These are phyloP conservation scores for Zasmidium citrigriseum DNA, from an alignment of 2,329 filamentous ascomycete species.

Conservation along the genomic window DNA sequence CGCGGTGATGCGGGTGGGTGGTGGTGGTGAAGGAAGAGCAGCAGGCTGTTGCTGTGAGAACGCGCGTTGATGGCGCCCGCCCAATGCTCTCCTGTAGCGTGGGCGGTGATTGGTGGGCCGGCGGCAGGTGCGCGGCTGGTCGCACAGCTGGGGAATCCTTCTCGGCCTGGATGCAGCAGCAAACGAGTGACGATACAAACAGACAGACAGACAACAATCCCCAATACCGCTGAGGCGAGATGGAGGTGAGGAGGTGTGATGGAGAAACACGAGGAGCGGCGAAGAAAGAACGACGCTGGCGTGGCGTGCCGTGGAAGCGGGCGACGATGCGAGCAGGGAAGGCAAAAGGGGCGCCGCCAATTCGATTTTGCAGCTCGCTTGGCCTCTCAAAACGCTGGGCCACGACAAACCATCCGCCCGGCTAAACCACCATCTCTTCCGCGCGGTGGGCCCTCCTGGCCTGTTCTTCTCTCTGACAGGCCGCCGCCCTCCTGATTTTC, in stretches of 20 bases:
- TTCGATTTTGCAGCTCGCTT: slow-evolving; percentile 5
- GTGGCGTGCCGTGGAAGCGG: slow-evolving; percentile 11
- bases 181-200: slow-evolving; percentile 1
- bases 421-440: slow-evolving; percentile 11
- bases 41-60: slow-evolving; percentile 32
- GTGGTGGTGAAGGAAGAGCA: slow-evolving; percentile 8
- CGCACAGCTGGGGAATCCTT: neutral
- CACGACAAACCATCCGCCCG: slow-evolving; percentile 2
- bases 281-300: slow-evolving; percentile 13
- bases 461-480: slow-evolving; percentile 1
- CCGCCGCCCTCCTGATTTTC: neutral
- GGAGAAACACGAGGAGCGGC: slow-evolving; percentile 15
- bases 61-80: slow-evolving; percentile 27
- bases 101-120: slow-evolving; percentile 30
- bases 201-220: neutral
- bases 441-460: slow-evolving; percentile 2
- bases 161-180: neutral
- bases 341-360: slow-evolving; percentile 10
- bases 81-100: slow-evolving; percentile 28
- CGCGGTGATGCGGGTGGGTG: neutral
- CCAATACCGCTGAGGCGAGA: too few species aligned
- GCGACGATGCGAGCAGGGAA: slow-evolving; percentile 3
- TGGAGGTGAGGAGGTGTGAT: neutral
- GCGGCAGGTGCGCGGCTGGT: neutral
- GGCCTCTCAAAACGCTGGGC: slow-evolving; percentile 5